Evolutionary conservation across 768 basidiomycete species (phyloP), one percentile per base, ranked within the genome.

Genomic region (Thelephora ganbajun): DNA sequence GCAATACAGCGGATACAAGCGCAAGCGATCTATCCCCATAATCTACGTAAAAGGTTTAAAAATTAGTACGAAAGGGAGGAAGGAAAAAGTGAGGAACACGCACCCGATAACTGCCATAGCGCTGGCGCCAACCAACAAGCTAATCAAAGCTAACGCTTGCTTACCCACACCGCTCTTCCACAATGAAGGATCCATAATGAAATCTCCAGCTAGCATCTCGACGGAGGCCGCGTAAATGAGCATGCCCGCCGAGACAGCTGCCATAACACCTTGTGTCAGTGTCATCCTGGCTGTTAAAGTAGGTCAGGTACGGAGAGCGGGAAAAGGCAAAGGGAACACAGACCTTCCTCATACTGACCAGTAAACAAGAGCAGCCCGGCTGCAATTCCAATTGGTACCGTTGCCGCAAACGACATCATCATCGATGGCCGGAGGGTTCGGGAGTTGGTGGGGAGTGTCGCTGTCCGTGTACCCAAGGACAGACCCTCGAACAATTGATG

Each of bases 201-300:
- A 88, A 61, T 90, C 86, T 2, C 76, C 86, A 0, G 83, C 86
- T 45, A 90, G 74, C 82, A 90, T 89, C 69, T 89, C 87, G 6
- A 89, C 84, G 9, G 79, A 83, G 11, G 81, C 76, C 0, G 81
- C 86, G 55, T 88, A 89, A 41, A 81, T 86, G 44, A 90, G 72
- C 80, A 89, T 79, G 2, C 86, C 85, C 0, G 85, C 83, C 0
- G 82, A 85, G 30, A 87, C 68, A n/a, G 83, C 83, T 6, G 78
- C 80, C 80, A 88, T 79, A 39, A 88, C 57, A 18, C 86, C 86
- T 58, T 83, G 79, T 1, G 70, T 69, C 13, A 83, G 68, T 34
- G 67, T 63, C 59, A 80, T 65, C n/a, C 66, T 65, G 9, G 67
- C 73, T 73, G n/a, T 54, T 14, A 44, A 12, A 9, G 26, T 19